Evolutionary conservation across 108 stramenopile species (phyloP).

Genomic region (Cyclostephanos invisitatus): DNA sequence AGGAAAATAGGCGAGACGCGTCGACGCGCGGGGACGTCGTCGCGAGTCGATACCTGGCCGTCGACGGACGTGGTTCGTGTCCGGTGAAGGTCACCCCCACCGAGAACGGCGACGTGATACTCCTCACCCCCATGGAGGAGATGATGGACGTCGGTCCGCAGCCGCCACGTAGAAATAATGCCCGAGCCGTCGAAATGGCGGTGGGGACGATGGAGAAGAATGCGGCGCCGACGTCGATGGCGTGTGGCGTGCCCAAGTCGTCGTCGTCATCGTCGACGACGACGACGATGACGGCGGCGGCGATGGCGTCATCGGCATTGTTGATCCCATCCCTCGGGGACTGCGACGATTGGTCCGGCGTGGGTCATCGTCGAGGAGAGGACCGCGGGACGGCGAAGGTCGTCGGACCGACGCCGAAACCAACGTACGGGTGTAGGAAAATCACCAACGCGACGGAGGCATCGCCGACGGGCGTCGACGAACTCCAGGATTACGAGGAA

Average conservation of each 20-base stretch:
- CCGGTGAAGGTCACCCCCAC: conserved; percentile 18
- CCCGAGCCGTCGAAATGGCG: not conserved
- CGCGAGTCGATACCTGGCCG: not conserved
- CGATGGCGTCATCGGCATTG: not conserved
- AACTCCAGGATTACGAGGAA: not conserved
- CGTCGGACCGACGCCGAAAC: not conserved
- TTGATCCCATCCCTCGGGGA: conserved; percentile 11
- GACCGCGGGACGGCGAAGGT: not conserved
- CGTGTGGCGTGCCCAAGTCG: not conserved
- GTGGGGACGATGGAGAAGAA: too few relatives aligned
- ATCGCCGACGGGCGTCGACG: conserved; percentile 22
- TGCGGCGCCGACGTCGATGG: not conserved
- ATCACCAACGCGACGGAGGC: not conserved
- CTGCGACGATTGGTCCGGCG: not conserved
- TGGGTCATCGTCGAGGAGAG: not conserved
- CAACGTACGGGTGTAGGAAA: not conserved
- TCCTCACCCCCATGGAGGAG: conserved; percentile 15
- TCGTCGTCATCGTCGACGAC: too few relatives aligned
- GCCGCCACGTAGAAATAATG: not conserved
- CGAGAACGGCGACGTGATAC: conserved; percentile 29
- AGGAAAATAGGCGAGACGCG: not conserved
- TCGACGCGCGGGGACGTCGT: not conserved
- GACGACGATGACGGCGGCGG: too few relatives aligned
- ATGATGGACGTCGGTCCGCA: conserved; percentile 9
- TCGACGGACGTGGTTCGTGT: not conserved